These are phyloP conservation scores for Epicoccum nigrum DNA, from an alignment of 2,329 filamentous ascomycete species.

Conservation along the genomic window DNA sequence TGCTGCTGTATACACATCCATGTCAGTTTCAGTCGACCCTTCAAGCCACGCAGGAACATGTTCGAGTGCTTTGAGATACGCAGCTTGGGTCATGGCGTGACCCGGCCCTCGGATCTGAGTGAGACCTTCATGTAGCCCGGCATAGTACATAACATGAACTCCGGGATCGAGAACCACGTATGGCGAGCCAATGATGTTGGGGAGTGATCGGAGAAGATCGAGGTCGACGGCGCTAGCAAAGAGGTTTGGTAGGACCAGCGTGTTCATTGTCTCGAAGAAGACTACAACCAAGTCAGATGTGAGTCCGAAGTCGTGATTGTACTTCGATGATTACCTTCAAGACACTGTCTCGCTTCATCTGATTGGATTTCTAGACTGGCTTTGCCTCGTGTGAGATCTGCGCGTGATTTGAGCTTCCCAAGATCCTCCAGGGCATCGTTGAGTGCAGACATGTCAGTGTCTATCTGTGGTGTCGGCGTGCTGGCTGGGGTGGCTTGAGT, in stretches of 20 bases:
- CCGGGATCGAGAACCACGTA: slow-evolving; percentile 35
- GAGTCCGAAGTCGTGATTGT: no score
- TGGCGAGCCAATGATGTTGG: slow-evolving; percentile 34
- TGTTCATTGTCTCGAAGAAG: slow-evolving; percentile 22
- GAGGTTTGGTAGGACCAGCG: slow-evolving; percentile 30
- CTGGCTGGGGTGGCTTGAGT: slow-evolving; percentile 25
- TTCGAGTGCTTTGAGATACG: slow-evolving; percentile 37
- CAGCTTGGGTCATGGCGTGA: slow-evolving; percentile 20
- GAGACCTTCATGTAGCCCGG: slow-evolving; percentile 35
- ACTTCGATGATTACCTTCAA: slow-evolving; percentile 15
- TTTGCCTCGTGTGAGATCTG: slow-evolving; percentile 14
- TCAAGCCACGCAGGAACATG: slow-evolving; percentile 37
- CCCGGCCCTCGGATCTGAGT: slow-evolving; percentile 23
- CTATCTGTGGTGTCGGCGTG: slow-evolving; percentile 30
- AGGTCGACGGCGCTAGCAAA: slow-evolving; percentile 22
- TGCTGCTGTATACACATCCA: slow-evolving; percentile 32
- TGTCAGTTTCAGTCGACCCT: slow-evolving; percentile 12
- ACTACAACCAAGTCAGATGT: neutral
- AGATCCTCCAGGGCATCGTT: slow-evolving; percentile 37
- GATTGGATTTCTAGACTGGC: slow-evolving; percentile 24
- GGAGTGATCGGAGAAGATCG: slow-evolving; percentile 27
- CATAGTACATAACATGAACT: slow-evolving; percentile 35
- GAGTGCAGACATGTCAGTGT: slow-evolving; percentile 35
- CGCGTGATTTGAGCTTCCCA: slow-evolving; percentile 31
- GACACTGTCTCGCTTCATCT: slow-evolving; percentile 25